Base-by-base conservation (phyloP, 306 rosid genomes). In the Adenanthera pavonina region DNA sequence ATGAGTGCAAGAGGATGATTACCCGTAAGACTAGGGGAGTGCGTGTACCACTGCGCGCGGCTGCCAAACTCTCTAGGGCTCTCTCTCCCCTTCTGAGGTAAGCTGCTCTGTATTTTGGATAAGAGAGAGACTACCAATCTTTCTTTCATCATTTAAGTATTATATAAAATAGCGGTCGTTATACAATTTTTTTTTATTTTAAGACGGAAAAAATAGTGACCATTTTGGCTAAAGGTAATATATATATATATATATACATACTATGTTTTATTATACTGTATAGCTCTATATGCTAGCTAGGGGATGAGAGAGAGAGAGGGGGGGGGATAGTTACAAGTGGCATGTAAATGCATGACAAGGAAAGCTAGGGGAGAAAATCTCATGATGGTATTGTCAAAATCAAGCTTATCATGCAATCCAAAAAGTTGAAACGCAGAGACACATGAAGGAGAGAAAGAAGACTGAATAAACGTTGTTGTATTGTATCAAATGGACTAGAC, bases 341-440 rank as follows among this genome's bases (percentile, higher is more conserved):
- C 41, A 83, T 89, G 88, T 78, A 87, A 87, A 91, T 95, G 93
- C 88, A 90, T 85, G 98, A 92, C 73, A 90, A 91, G 92, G 97
- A 91, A 91, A 88, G 92, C 83, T 9, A 2, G 19, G 13, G 25
- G 19, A 4, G 64, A 57, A 94, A 89, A 91, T 91, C 89, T 94
- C 91, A 89, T 92, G 97, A 93, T 93, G 93, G 86, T n/a, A 66
- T 80, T 88, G 98, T 93, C 99, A 89, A 90, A 80, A 92, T 92
- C 96, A 95, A 87, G 86, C 90, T 88, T 87, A 90, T 88, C 84
- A 76, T 86, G 90, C 87, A 91, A 89, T 86, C 94, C 86, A 81
- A 75, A 88, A 94, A 90, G 87, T 73, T 90, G 89, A 87, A 84
- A 76, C 34, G 35, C 44, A 82, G 79, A 79, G 85, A 88, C 84